Evolutionary conservation across 2,329 filamentous ascomycete genomes (phyloP).

Genomic region (Dothideomycetes sp.): DNA sequence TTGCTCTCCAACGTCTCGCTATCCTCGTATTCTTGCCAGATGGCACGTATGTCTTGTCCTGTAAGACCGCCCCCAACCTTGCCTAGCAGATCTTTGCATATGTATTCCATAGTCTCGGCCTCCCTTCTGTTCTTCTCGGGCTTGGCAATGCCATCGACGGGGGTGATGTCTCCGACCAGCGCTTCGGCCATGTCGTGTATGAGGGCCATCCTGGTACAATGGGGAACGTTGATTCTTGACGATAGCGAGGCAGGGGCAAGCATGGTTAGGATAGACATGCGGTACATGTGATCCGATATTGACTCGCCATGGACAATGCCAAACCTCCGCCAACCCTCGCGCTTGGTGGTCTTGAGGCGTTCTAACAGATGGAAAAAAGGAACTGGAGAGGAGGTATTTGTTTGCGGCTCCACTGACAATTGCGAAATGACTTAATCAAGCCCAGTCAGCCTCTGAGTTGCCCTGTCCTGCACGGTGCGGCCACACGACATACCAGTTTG

Average conservation of each 20-base stretch:
- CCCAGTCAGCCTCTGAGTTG: background rate
- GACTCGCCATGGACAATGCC: slow-evolving; percentile 69
- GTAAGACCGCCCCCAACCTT: slow-evolving; percentile 60
- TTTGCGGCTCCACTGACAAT: slow-evolving; percentile 48
- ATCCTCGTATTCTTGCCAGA: slow-evolving; percentile 97
- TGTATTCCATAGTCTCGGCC: slow-evolving; percentile 82
- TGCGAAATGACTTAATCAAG: slow-evolving; percentile 46
- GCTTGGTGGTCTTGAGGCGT: slow-evolving; percentile 88
- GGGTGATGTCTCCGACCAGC: slow-evolving; percentile 92
- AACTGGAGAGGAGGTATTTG: slow-evolving; percentile 59
- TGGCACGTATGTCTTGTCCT: slow-evolving; percentile 59
- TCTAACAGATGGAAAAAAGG: slow-evolving; percentile 93
- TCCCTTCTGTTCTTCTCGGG: slow-evolving; percentile 82
- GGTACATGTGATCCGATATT: slow-evolving; percentile 98
- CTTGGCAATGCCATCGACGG: slow-evolving; percentile 76
- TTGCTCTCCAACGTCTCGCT: slow-evolving; percentile 69
- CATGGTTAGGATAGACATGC: slow-evolving; percentile 95
- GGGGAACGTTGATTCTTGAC: slow-evolving; percentile 60
- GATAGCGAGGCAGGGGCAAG: slow-evolving; percentile 69
- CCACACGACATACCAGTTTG: slow-evolving; percentile 31
- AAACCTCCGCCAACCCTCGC: slow-evolving; percentile 91
- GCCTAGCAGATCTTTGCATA: slow-evolving; percentile 62
- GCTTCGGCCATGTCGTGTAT: slow-evolving; percentile 97
- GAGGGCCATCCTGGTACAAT: slow-evolving; percentile 90
- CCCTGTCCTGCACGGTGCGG: background rate